Percentiles rank a stretch among this genome's conserved stretches.
phyloP scores from a whole-genome alignment of 139 green algal species.

The Picocystis salinarum region DNA sequence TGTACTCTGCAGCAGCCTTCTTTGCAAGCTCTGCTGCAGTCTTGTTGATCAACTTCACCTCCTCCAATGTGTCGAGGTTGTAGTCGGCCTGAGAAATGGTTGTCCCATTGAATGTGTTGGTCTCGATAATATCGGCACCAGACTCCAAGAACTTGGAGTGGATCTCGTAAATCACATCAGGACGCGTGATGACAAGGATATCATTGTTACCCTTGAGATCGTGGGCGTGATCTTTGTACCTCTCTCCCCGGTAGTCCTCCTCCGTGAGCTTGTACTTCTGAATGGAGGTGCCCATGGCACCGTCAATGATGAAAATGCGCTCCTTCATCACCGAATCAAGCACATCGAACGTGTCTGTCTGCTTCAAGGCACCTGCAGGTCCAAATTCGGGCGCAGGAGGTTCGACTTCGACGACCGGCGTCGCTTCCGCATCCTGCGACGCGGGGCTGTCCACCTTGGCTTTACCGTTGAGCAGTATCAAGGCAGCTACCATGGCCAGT shows the following conservation, averaged over 20 bases:
- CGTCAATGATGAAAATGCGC: constrained; percentile 88
- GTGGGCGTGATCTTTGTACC: constrained; percentile 45
- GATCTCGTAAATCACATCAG: constrained; percentile 83
- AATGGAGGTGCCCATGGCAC: constrained; percentile 88
- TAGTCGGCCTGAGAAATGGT: constrained; percentile 74
- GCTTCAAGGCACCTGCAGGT: too few relatives aligned
- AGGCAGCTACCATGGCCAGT: too few relatives aligned
- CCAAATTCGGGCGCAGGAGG: too few relatives aligned
- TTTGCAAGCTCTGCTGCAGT: constrained; percentile 69
- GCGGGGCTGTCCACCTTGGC: too few relatives aligned
- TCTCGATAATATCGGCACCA: constrained; percentile 95
- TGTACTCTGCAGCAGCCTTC: constrained; percentile 39
- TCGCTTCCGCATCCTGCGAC: too few relatives aligned
- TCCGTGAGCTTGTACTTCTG: constrained; percentile 69
- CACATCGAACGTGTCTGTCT: constrained; percentile 34
- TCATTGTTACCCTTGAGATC: constrained; percentile 99
- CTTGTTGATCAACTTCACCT: constrained; percentile 82
- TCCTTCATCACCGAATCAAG: constrained; percentile 62
- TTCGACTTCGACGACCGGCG: too few relatives aligned
- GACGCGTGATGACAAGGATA: constrained; percentile 79
- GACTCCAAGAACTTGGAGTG: constrained; percentile 73
- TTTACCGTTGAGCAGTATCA: too few relatives aligned
- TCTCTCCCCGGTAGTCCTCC: constrained; percentile 61
- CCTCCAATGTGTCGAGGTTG: constrained; percentile 56
- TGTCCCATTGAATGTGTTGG: constrained; percentile 96